Evolutionary conservation across 306 rosid genomes (phyloP).

Genomic region (Cucurbita pepo): DNA sequence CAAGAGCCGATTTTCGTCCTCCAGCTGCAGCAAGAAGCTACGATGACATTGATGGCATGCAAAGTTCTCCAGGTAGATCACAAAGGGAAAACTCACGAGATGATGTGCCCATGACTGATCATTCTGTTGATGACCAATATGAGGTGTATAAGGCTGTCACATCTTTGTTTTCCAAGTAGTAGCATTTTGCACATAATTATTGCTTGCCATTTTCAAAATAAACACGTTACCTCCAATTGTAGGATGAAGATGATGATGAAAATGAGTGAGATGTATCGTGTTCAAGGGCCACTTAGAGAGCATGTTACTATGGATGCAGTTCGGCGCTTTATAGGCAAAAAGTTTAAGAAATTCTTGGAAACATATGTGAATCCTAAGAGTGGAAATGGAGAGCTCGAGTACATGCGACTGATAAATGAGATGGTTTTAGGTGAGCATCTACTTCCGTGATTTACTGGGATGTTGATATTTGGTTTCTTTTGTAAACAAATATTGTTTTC

Average conservation of each 20-base stretch:
- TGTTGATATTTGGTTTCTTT: background rate
- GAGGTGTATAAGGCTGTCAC: slow-evolving; percentile 27
- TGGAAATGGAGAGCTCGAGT: slow-evolving; percentile 54
- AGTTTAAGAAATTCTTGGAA: slow-evolving; percentile 72
- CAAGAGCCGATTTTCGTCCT: slow-evolving; percentile 67
- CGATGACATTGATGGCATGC: slow-evolving; percentile 66
- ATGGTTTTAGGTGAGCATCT: slow-evolving; percentile 69
- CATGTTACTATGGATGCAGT: slow-evolving; percentile 98
- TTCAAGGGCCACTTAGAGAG: slow-evolving; percentile 88
- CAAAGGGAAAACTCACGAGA: slow-evolving; percentile 59
- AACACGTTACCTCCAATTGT: slow-evolving; percentile 1
- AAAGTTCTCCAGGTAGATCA: slow-evolving; percentile 82
- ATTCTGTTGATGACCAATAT: slow-evolving; percentile 58
- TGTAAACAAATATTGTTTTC: background rate
- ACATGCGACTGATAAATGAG: slow-evolving; percentile 76
- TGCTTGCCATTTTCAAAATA: background rate
- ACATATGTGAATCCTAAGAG: slow-evolving; percentile 61
- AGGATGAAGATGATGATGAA: slow-evolving; percentile 79
- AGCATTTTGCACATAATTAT: background rate
- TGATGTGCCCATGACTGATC: slow-evolving; percentile 80
- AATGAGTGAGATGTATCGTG: slow-evolving; percentile 76
- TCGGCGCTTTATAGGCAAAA: slow-evolving; percentile 79
- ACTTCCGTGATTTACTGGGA: background rate
- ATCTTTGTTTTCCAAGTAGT: background rate
- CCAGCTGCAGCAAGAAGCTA: slow-evolving; percentile 26